phyloP scores from a whole-genome alignment of 768 basidiomycete species.

The Tylopilus subfusipes region DNA sequence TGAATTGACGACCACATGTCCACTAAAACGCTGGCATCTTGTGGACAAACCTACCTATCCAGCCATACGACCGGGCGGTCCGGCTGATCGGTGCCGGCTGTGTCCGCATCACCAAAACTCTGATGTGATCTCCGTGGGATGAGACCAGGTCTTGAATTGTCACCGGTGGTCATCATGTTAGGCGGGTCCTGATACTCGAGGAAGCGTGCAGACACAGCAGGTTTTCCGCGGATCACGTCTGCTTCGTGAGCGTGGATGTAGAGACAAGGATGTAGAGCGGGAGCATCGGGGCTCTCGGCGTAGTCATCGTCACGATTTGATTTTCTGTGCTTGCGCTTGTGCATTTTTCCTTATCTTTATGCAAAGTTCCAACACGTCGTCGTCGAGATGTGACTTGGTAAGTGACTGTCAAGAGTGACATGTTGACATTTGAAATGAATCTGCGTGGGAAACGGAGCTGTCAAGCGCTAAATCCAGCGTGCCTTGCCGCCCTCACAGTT shows the following conservation, averaged over 20 bases:
- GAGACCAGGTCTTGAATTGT: conserved; percentile 31
- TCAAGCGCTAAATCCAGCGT: too few relatives aligned
- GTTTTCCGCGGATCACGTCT: conserved; percentile 56
- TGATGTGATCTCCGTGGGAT: conserved; percentile 31
- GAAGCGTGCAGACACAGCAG: conserved; percentile 36
- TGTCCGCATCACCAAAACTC: conserved; percentile 5
- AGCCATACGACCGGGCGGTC: conserved; percentile 51
- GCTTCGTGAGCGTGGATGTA: conserved; percentile 76
- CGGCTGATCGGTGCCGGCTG: background rate
- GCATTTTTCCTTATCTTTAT: conserved; percentile 5
- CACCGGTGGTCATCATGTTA: conserved; percentile 1
- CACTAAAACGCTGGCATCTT: conserved; percentile 7
- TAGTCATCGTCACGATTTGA: conserved; percentile 4
- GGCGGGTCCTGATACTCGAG: conserved; percentile 29
- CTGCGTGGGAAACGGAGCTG: too few relatives aligned
- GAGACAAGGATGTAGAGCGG: conserved; percentile 30
- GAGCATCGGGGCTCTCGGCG: background rate
- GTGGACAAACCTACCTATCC: conserved; percentile 68
- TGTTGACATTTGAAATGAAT: too few relatives aligned
- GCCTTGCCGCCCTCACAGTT: background rate
- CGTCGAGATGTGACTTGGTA: too few relatives aligned
- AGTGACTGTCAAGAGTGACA: too few relatives aligned
- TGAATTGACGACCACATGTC: conserved; percentile 2
- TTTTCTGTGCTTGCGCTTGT: conserved; percentile 27
- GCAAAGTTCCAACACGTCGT: too few relatives aligned